Evolutionary conservation across 495 filamentous ascomycete genomes (phyloP), one percentile per base, ranked within the genome.

Genomic region (Cercophora samala): DNA sequence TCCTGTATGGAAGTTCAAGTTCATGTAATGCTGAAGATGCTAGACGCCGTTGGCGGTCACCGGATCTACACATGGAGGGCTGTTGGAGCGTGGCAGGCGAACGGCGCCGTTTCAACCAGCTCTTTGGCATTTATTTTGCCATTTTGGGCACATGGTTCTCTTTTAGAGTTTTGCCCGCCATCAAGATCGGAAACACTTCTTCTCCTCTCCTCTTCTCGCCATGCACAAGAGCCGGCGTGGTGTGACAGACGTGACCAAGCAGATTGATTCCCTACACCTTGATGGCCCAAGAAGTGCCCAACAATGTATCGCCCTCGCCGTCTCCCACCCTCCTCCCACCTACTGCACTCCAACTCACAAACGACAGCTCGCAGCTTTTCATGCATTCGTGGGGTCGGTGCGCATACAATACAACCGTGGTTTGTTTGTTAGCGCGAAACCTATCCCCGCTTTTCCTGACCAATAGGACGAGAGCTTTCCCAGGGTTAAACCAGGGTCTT

Each of bases 241-340:
- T 54, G 58, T 26, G 58, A 60, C 64, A 13, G 29, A 32, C 29
- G 8, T 32, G 29, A 32, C 29, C 29, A 32, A 32, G 29, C 29
- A 32, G 29, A 13, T 46, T 9, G 6, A 46, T 9, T 17, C 13
- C 37, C 11, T 46, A 46, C 37, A 65, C 56, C 56, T 65, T 65
- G 64, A 66, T 55, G 64, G 64, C 58, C 53, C 24, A 25, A n/a
- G 11, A 25, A n/a, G 11, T 46, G 37, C 26, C 26, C 26, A 29
- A 29, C 26, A 29, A 29, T 29, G 26, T 29, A 29, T 29, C 26
- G 26, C 26, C 26, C 26, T 29, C 26, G 26, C 26, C 26, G 26
- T 29, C 26, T 46, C 58, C 24, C 24, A 60, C 54, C 54, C 54
- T 24, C 54, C 54, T 24, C 37, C 37, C 37, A 18, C 37, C 37